Base-by-base conservation (phyloP, 2,329 filamentous ascomycete species). In the Aspergillus fijiensis region DNA sequence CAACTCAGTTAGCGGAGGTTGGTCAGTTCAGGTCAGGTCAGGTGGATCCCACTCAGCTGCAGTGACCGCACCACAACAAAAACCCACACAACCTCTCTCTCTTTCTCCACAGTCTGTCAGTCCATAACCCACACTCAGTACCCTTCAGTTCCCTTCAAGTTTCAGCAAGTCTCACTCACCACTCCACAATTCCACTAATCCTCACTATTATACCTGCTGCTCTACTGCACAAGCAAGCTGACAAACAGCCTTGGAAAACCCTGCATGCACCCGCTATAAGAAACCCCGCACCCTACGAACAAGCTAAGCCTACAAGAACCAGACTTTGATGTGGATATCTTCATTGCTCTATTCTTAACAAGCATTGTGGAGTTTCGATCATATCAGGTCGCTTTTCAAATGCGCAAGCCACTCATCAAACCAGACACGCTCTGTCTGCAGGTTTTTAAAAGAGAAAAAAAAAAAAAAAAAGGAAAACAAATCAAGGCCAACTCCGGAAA, bases 401-500 rank as follows among this genome's bases (percentile, higher is more conserved):
- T 49, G 42, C 42, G n/a, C 23, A 48, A 49, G 48, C 53, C 53
- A 45, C 31, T 45, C 29, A 47, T 55, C 53, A 47, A 33, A 45
- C 33, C 21, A 55, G 33, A 52, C 56, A 33, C 48, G 49, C 56
- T 58, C 56, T 16, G 50, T 57, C 47, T 19, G 50, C 47, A 9
- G 31, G 25, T 9, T 27, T 23, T 4, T 4, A 23, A 5, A 23
- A 23, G 21, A 21, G 21, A 21, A 23, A 23, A 21, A 19, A 21
- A 19, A 21, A 19, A 49, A 23, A 12, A 33, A 23, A 9, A 50
- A 25, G 5, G 27, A 52, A 52, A 53, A 14, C 45, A 12, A 12
- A 5, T 39, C 23, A 31, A 50, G 35, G 29, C 58, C 49, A 63
- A 65, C 63, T 60, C 62, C 62, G 39, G 25, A 16, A 63, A 66